phyloP scores from a whole-genome alignment of 139 green algal species.

The Chlamydomonas sphaeroides region DNA sequence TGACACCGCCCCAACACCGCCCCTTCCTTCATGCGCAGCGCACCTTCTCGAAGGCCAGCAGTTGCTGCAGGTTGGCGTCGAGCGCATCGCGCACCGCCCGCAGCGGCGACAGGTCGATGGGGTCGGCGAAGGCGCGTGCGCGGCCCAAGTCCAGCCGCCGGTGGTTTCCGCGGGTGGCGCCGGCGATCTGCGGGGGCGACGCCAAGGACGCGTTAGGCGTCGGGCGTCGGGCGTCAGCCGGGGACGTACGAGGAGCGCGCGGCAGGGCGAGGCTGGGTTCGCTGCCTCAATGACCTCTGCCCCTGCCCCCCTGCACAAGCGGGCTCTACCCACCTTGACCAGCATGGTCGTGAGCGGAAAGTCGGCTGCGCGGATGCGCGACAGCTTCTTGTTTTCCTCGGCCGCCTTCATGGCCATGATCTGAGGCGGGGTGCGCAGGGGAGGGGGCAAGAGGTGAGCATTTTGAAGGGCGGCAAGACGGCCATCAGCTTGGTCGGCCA shows the following conservation, averaged over 20 bases:
- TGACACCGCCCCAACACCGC: no score
- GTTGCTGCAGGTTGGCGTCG: slow-evolving; percentile 31
- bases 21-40: no score
- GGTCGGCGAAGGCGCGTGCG: slow-evolving; percentile 39
- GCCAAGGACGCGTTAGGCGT: no score
- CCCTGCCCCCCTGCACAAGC: no score
- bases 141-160: slow-evolving; percentile 51
- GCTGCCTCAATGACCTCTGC: no score
- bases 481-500: no score
- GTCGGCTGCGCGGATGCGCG: slow-evolving; percentile 20
- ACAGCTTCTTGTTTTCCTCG: slow-evolving; percentile 29
- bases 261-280: no score
- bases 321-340: slow-evolving; percentile 8
- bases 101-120: slow-evolving; percentile 43
- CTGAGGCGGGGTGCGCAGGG: neutral
- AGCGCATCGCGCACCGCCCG: slow-evolving; percentile 22
- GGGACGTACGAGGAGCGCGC: no score
- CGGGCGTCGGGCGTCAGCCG: no score
- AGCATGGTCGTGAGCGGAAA: slow-evolving; percentile 43
- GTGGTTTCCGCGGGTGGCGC: slow-evolving; percentile 33
- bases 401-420: slow-evolving; percentile 36
- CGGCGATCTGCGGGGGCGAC: slow-evolving; percentile 18
- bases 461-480: no score
- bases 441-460: neutral
- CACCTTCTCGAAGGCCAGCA: slow-evolving; percentile 31